These are phyloP conservation scores for Beta corolliflora DNA, from an alignment of 179 eudicot species.

Conservation along the genomic window DNA sequence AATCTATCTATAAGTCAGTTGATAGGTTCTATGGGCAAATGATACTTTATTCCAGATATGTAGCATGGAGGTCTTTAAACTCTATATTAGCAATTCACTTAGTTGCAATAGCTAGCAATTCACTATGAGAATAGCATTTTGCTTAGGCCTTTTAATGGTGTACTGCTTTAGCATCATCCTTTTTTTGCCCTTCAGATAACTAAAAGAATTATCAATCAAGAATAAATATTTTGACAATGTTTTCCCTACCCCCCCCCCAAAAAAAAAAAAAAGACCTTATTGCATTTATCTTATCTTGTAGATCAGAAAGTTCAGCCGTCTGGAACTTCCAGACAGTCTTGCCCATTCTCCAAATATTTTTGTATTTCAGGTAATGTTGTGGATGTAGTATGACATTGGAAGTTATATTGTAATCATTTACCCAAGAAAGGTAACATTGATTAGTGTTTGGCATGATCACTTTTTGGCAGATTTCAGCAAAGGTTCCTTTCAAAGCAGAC, in stretches of 20 bases:
- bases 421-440: not conserved
- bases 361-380: constrained; percentile 76
- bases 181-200: not conserved
- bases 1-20: constrained; percentile 1
- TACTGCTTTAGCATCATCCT: not conserved
- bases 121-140: not conserved
- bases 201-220: not conserved
- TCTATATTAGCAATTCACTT: not conserved
- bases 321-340: constrained; percentile 74
- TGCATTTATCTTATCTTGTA: constrained; percentile 26
- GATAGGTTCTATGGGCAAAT: not conserved
- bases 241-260: not conserved
- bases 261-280: not conserved
- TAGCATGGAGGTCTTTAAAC: not conserved
- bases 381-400: constrained; percentile 4
- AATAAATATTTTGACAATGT: not conserved
- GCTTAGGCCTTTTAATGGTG: constrained; percentile 2
- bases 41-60: not conserved
- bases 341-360: constrained; percentile 71
- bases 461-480: constrained; percentile 64
- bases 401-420: constrained; percentile 7
- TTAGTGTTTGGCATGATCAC: not conserved
- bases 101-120: not conserved
- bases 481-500: constrained; percentile 73
- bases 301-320: constrained; percentile 60